Conservation (phyloP, 2,329 filamentous ascomycete species). For the Cadophora luteo-olivacea region DNA sequence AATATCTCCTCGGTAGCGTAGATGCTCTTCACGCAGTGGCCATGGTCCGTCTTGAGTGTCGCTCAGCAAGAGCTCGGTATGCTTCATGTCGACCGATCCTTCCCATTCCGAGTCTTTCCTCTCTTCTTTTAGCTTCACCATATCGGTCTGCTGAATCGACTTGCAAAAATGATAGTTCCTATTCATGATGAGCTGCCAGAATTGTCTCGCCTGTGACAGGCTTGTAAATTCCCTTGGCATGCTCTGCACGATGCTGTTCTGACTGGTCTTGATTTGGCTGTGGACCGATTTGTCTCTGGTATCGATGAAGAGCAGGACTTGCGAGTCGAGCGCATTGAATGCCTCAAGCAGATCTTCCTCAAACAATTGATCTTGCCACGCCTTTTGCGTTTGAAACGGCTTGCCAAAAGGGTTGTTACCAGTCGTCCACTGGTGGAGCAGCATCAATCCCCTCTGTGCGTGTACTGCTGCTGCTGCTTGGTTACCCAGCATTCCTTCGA, state of each 20-base stretch:
- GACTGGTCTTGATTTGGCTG: constrained; percentile 4
- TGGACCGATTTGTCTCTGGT: constrained; percentile 18
- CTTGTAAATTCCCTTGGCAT: constrained; percentile 21
- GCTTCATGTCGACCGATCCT: constrained; percentile 15
- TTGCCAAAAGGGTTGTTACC: constrained; percentile 5
- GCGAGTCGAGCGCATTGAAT: constrained; percentile 26
- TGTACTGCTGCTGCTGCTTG: constrained; percentile 25
- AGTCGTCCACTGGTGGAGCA: constrained; percentile 20
- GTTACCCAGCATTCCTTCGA: constrained; percentile 29
- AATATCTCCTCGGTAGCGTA: constrained; percentile 21
- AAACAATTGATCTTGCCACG: constrained; percentile 6
- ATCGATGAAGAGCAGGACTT: constrained; percentile 27
- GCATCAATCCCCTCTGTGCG: constrained; percentile 30
- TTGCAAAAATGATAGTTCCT: constrained; percentile 31
- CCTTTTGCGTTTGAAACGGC: constrained; percentile 4
- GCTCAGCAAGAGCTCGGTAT: constrained; percentile 11
- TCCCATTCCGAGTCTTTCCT: constrained; percentile 14
- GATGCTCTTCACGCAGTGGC: constrained; percentile 18
- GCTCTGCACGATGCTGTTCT: constrained; percentile 7
- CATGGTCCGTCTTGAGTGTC: constrained; percentile 2
- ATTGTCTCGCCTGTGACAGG: constrained; percentile 14
- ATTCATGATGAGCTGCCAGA: constrained; percentile 24
- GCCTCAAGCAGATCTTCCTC: constrained; percentile 27
- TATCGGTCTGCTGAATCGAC: constrained; percentile 15
- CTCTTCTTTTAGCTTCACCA: constrained; percentile 14